These are phyloP conservation scores for Pythium biforme DNA, from an alignment of 352 stramenopile species.

Conservation along the genomic window DNA sequence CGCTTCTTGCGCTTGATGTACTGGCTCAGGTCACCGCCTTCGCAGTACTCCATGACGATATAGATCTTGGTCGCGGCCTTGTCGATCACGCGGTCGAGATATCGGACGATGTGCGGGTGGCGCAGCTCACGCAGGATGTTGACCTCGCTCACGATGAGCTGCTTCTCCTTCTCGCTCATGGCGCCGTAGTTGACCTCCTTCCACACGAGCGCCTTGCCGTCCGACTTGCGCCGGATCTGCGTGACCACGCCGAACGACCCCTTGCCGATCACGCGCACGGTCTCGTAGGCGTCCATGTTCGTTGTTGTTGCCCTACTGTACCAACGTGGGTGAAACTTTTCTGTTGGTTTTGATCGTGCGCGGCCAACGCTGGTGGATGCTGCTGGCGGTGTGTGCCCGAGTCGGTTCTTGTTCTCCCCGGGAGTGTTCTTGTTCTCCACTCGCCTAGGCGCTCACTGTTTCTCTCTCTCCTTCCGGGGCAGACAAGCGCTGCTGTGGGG, in stretches of 20 bases:
- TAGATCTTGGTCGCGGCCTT: slow-evolving; percentile 92
- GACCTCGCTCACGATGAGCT: slow-evolving; percentile 93
- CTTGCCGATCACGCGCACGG: slow-evolving; percentile 88
- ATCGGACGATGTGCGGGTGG: slow-evolving; percentile 92
- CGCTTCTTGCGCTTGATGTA: slow-evolving; percentile 91
- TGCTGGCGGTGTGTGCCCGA: no score
- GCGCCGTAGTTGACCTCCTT: slow-evolving; percentile 92
- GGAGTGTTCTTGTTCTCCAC: neutral
- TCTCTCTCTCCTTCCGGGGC: no score
- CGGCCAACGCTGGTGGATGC: neutral
- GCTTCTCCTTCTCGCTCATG: slow-evolving; percentile 94
- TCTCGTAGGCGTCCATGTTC: slow-evolving; percentile 86
- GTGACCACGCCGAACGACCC: slow-evolving; percentile 91
- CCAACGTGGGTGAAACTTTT: neutral
- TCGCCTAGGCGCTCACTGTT: no score
- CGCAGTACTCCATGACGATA: slow-evolving; percentile 95
- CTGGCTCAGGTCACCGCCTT: slow-evolving; percentile 87
- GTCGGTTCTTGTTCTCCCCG: neutral
- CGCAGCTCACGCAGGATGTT: slow-evolving; percentile 93
- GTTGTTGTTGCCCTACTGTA: neutral
- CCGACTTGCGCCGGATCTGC: slow-evolving; percentile 87
- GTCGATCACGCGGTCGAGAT: slow-evolving; percentile 93
- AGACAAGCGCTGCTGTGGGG: neutral
- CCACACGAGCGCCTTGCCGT: slow-evolving; percentile 91
- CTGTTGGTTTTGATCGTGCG: no score